phyloP scores from a whole-genome alignment of 2,329 filamentous ascomycete species.

The Aspergillus thermomutatus region DNA sequence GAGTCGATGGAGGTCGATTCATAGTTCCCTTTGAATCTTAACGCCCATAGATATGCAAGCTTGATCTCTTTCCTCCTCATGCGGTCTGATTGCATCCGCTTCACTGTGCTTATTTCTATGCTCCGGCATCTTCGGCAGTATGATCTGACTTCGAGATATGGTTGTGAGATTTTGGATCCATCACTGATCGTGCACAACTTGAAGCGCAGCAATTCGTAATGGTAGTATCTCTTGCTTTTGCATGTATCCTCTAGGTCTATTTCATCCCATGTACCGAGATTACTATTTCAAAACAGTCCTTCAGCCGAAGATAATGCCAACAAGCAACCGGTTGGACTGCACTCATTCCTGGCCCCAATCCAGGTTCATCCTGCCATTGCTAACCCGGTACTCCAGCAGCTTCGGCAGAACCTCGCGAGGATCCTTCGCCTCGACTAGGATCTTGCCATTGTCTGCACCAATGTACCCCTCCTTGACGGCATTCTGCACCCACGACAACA shows the following conservation, averaged over 20 bases:
- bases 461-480: slow-evolving; percentile 78
- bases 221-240: not conserved
- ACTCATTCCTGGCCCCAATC: slow-evolving; percentile 69
- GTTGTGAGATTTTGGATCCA: not conserved
- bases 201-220: not conserved
- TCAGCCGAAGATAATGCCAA: not conserved
- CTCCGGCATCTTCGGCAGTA: not conserved
- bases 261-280: not conserved
- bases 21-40: slow-evolving; percentile 26
- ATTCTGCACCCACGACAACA: slow-evolving; percentile 76
- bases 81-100: not conserved
- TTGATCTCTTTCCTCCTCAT: slow-evolving; percentile 6
- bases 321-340: not conserved
- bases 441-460: slow-evolving; percentile 63
- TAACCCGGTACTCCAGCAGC: slow-evolving; percentile 71
- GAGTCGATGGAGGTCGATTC: slow-evolving; percentile 59
- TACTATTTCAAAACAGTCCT: not conserved
- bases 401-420: slow-evolving; percentile 69
- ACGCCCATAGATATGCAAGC: slow-evolving; percentile 31
- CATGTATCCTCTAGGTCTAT: not conserved
- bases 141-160: not conserved
- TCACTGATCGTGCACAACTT: not conserved
- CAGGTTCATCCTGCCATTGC: slow-evolving; percentile 72
- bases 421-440: slow-evolving; percentile 72
- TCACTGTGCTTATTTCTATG: not conserved